These are phyloP conservation scores for Didymellaceae sp. DNA, from an alignment of 2,329 filamentous ascomycete species.

Conservation along the genomic window DNA sequence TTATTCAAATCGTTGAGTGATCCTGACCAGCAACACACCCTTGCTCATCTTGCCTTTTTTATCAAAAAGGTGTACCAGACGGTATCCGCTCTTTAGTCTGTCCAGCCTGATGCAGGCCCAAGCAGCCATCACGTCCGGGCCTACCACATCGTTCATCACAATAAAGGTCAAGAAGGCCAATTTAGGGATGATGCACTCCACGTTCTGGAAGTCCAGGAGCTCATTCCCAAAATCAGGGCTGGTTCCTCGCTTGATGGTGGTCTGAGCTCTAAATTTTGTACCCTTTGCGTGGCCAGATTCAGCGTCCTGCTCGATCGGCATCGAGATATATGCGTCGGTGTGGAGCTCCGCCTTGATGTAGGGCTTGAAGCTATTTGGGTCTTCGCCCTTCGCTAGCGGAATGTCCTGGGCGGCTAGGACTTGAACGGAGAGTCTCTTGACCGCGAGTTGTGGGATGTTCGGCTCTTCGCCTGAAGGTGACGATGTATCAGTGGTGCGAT, in stretches of 20 bases:
- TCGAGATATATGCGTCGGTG: not conserved
- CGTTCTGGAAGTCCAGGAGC: not conserved
- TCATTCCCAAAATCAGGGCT: not conserved
- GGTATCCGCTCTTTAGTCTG: not conserved
- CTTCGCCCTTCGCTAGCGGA: not conserved
- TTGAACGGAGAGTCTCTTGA: not conserved
- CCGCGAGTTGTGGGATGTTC: not conserved
- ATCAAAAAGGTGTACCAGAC: not conserved
- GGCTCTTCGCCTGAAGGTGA: not conserved
- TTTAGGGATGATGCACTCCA: not conserved
- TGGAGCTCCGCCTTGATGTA: not conserved
- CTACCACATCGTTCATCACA: not conserved
- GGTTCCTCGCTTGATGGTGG: not conserved
- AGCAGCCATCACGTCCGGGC: not conserved
- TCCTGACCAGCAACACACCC: not conserved
- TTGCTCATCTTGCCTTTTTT: not conserved
- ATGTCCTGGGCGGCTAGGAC: not conserved
- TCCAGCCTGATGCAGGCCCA: not conserved
- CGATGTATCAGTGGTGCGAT: not conserved
- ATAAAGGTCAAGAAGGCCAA: not conserved
- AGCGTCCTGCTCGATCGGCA: not conserved
- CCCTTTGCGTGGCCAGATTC: not conserved
- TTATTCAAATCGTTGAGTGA: not conserved
- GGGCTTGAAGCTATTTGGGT: not conserved
- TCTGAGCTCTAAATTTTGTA: not conserved